Percentiles rank a stretch among this genome's conserved stretches.
Conservation (phyloP, 2,329 filamentous ascomycete species). For the Pseudocercospora macadamiae region DNA sequence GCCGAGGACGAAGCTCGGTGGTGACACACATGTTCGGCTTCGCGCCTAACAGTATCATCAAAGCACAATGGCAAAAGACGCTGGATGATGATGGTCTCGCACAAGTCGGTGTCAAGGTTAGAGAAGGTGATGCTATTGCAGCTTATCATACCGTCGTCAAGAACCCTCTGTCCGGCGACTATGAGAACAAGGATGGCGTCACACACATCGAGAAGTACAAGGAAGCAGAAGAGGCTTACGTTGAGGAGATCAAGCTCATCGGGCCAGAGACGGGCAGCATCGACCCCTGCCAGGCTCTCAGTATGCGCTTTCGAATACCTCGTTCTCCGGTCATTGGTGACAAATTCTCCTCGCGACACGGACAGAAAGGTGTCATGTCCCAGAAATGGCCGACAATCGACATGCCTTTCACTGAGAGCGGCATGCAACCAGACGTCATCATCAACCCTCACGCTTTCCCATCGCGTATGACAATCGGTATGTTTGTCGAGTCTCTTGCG, state of each 20-base stretch:
- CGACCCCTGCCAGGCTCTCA: conserved; percentile 81
- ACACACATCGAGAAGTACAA: conserved; percentile 95
- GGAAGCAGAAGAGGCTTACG: conserved; percentile 81
- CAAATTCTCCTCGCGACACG: conserved; percentile 98
- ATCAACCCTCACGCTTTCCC: conserved; percentile 99
- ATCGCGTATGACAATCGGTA: conserved; percentile 98
- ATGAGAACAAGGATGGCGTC: conserved; percentile 81
- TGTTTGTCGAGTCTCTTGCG: conserved; percentile 97
- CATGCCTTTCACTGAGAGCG: conserved; percentile 95
- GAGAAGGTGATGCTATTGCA: conserved; percentile 80
- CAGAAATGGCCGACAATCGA: conserved; percentile 93
- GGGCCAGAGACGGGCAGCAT: conserved; percentile 82
- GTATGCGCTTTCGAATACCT: conserved; percentile 89
- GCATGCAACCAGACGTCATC: conserved; percentile 95
- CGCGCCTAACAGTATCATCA: conserved; percentile 74
- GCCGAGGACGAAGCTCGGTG: conserved; percentile 53
- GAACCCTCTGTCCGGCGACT: conserved; percentile 70
- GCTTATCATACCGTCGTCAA: conserved; percentile 87
- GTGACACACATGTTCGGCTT: conserved; percentile 89
- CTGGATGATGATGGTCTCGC: conserved; percentile 90
- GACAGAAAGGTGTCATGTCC: conserved; percentile 94
- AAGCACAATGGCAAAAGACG: conserved; percentile 68
- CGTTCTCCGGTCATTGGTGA: conserved; percentile 92
- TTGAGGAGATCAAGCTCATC: conserved; percentile 91
- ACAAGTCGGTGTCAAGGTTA: conserved; percentile 74